phyloP scores from a whole-genome alignment of 1,284 basidiomycete genomes.

The Leccinum brunneo-olivaceum region DNA sequence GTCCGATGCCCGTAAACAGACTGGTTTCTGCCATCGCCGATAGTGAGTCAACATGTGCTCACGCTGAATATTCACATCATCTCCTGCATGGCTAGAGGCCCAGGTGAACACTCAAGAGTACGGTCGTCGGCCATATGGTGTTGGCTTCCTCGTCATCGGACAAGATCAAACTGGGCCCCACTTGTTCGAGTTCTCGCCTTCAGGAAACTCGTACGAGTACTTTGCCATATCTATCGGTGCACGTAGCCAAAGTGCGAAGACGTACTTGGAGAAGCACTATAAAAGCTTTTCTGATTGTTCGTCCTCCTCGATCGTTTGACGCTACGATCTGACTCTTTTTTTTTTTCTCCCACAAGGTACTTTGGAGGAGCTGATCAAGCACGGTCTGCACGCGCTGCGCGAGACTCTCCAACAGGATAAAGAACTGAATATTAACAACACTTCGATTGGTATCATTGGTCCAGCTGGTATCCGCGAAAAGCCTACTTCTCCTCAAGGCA shows the following conservation, averaged over 20 bases:
- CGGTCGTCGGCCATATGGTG: slow-evolving; percentile 95
- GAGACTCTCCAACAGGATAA: slow-evolving; percentile 98
- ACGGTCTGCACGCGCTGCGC: slow-evolving; percentile 87
- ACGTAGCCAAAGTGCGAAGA: slow-evolving; percentile 95
- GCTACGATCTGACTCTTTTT: neutral
- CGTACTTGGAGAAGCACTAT: slow-evolving; percentile 93
- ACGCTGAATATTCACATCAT: slow-evolving; percentile 1
- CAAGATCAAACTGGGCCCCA: slow-evolving; percentile 94
- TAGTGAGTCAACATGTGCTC: slow-evolving; percentile 49
- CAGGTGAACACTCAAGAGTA: slow-evolving; percentile 99
- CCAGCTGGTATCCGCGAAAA: slow-evolving; percentile 57
- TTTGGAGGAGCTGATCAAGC: slow-evolving; percentile 81
- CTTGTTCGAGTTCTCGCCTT: slow-evolving; percentile 96
- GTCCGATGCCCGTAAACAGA: slow-evolving; percentile 90
- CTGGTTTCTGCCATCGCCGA: slow-evolving; percentile 93
- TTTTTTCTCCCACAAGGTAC: slow-evolving; percentile 45
- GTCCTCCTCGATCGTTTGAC: slow-evolving; percentile 25
- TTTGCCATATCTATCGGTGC: slow-evolving; percentile 98
- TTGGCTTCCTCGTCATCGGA: slow-evolving; percentile 97
- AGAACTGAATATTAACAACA: slow-evolving; percentile 86
- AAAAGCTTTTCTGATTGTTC: slow-evolving; percentile 80
- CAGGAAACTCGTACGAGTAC: slow-evolving; percentile 97
- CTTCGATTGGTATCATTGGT: slow-evolving; percentile 87
- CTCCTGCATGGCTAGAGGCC: slow-evolving; percentile 59
- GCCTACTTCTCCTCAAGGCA: slow-evolving; percentile 40